These are phyloP conservation scores for Volvox reticuliferus DNA, from an alignment of 139 green algal species.

Conservation along the genomic window DNA sequence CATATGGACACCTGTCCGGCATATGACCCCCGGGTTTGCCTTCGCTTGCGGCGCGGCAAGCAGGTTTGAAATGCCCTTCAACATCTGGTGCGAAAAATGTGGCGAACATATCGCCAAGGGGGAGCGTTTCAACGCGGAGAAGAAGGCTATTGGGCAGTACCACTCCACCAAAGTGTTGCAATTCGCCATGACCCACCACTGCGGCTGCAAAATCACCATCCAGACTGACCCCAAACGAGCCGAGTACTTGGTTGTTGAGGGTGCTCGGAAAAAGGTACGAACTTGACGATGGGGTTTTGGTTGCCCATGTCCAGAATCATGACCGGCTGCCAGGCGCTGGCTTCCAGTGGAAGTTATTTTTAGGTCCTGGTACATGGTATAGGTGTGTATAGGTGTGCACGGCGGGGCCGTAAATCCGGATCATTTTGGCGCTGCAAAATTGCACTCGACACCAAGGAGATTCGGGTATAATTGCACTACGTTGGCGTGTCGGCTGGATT, in stretches of 20 bases:
- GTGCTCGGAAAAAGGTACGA: slow-evolving; percentile 69
- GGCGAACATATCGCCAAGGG: slow-evolving; percentile 93
- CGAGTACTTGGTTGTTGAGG: slow-evolving; percentile 87
- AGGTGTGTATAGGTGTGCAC: no score
- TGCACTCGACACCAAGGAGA: no score
- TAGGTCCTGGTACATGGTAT: no score
- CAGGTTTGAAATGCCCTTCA: slow-evolving; percentile 98
- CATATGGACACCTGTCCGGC: no score
- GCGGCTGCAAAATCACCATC: slow-evolving; percentile 93
- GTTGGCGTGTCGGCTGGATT: no score
- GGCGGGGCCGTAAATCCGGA: no score
- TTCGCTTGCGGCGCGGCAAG: no score
- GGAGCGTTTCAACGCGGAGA: slow-evolving; percentile 99
- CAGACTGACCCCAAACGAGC: slow-evolving; percentile 93
- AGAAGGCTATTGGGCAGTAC: slow-evolving; percentile 92
- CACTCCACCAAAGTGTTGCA: slow-evolving; percentile 93
- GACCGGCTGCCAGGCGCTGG: no score
- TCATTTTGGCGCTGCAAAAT: no score
- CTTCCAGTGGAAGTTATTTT: no score
- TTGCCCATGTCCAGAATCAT: not conserved
- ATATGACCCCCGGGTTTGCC: no score
- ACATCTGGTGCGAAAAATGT: slow-evolving; percentile 94
- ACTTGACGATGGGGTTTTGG: not conserved
- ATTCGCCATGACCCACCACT: slow-evolving; percentile 94
- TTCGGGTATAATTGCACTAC: no score